These are phyloP conservation scores for Viola odorata DNA, from an alignment of 345 rosid genomes.

Conservation along the genomic window DNA sequence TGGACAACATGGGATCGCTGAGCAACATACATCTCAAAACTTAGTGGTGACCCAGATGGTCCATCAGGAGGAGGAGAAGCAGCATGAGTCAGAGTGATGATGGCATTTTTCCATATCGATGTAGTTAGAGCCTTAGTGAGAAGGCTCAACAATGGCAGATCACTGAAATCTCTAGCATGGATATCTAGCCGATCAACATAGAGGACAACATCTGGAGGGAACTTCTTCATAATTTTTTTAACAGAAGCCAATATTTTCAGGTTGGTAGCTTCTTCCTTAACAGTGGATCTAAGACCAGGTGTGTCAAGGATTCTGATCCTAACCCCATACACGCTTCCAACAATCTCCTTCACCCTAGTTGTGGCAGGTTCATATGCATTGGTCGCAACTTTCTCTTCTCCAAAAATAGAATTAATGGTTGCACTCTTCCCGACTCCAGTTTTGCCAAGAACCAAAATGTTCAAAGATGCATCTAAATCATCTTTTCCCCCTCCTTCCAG, in stretches of 20 bases:
- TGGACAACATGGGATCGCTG: constrained; percentile 41
- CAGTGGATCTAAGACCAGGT: constrained; percentile 58
- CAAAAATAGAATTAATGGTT: constrained; percentile 61
- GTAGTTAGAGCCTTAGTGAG: constrained; percentile 45
- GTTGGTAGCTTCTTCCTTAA: constrained; percentile 45
- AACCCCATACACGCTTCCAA: constrained; percentile 47
- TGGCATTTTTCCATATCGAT: constrained; percentile 59
- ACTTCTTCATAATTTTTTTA: constrained; percentile 45
- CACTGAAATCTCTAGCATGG: constrained; percentile 28
- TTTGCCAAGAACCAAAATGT: constrained; percentile 69
- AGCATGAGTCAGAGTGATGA: constrained; percentile 62
- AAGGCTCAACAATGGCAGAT: constrained; percentile 39
- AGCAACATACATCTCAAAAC: constrained; percentile 42
- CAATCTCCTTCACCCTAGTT: constrained; percentile 35
- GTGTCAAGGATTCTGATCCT: constrained; percentile 55
- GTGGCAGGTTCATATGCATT: constrained; percentile 58
- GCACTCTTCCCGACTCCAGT: constrained; percentile 89
- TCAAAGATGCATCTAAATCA: constrained; percentile 47
- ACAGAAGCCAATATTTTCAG: constrained; percentile 47
- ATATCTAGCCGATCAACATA: constrained; percentile 67
- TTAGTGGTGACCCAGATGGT: constrained; percentile 34
- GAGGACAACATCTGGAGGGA: constrained; percentile 60
- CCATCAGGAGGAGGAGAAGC: constrained; percentile 50
- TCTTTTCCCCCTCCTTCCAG: constrained; percentile 37
- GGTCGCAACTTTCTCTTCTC: constrained; percentile 38